phyloP scores from a whole-genome alignment of 176 grass and related monocot species.

The Oryza punctata region DNA sequence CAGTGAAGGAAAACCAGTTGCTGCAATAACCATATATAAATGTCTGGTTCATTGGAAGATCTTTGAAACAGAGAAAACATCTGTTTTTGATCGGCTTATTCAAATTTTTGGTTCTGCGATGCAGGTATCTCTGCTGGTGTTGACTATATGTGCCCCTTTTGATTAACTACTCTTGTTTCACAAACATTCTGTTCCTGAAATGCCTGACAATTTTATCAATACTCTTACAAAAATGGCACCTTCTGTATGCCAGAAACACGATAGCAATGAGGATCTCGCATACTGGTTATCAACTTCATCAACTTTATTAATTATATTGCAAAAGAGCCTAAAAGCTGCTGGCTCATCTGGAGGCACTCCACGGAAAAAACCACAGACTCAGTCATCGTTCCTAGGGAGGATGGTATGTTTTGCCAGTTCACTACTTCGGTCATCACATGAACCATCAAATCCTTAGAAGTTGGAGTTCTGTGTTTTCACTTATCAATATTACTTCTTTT shows the following conservation, averaged over 20 bases:
- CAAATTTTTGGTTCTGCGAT: slow-evolving; percentile 91
- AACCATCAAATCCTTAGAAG: slow-evolving; percentile 9
- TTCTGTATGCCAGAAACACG: slow-evolving; percentile 59
- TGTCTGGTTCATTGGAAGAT: slow-evolving; percentile 95
- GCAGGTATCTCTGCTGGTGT: slow-evolving; percentile 58
- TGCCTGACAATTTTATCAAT: slow-evolving; percentile 16
- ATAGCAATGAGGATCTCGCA: slow-evolving; percentile 83
- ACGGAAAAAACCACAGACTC: slow-evolving; percentile 53
- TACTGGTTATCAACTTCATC: slow-evolving; percentile 95
- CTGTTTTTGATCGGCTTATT: slow-evolving; percentile 78
- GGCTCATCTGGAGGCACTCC: slow-evolving; percentile 49
- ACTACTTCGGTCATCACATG: neutral
- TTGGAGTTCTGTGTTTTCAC: slow-evolving; percentile 15
- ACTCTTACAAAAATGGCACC: neutral
- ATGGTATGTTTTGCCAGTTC: slow-evolving; percentile 51
- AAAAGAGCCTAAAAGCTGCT: slow-evolving; percentile 82
- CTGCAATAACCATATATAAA: slow-evolving; percentile 90
- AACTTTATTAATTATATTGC: slow-evolving; percentile 81
- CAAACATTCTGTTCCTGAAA: slow-evolving; percentile 10
- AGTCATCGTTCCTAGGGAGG: slow-evolving; percentile 74
- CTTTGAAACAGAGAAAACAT: slow-evolving; percentile 93
- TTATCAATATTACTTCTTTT: slow-evolving; percentile 8
- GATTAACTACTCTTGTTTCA: neutral
- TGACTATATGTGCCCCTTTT: neutral
- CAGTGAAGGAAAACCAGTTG: slow-evolving; percentile 76